Conservation (phyloP, 495 filamentous ascomycete genomes). For the Penicillium flavigenum region DNA sequence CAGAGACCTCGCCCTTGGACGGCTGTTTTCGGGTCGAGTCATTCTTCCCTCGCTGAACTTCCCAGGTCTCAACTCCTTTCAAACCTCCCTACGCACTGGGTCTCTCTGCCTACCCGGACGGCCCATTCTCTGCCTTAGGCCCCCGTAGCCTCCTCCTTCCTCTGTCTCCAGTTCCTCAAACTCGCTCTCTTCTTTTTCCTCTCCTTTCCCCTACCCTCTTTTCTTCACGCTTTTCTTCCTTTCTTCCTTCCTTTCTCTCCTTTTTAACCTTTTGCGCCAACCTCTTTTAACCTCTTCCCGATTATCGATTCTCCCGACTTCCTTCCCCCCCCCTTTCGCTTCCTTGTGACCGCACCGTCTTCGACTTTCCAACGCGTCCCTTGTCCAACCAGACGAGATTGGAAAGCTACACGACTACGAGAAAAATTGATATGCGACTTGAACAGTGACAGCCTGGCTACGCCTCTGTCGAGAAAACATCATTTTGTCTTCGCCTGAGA, state of each 20-base stretch:
- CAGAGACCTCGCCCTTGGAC: not conserved
- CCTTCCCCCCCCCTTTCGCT: constrained; percentile 32
- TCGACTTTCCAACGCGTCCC: constrained; percentile 6
- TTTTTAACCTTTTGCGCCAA: constrained; percentile 24
- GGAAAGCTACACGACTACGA: not conserved
- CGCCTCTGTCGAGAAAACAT: constrained; percentile 23
- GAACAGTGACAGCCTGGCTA: constrained; percentile 30
- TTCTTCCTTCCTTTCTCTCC: constrained; percentile 31
- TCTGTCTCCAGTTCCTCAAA: constrained; percentile 24
- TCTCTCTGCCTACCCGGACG: constrained; percentile 17
- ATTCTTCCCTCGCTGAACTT: constrained; percentile 9
- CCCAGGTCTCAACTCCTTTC: constrained; percentile 18
- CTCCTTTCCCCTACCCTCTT: constrained; percentile 32
- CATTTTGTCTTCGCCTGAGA: constrained; percentile 42
- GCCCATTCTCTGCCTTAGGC: constrained; percentile 33
- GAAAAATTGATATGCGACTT: constrained; percentile 37
- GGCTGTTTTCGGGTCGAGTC: constrained; percentile 20
- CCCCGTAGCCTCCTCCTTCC: constrained; percentile 31
- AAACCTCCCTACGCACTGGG: constrained; percentile 6
- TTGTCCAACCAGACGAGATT: constrained; percentile 6
- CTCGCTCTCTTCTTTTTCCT: constrained; percentile 32
- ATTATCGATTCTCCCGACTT: constrained; percentile 30
- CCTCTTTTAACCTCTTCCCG: constrained; percentile 22
- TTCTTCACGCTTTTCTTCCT: constrained; percentile 32
- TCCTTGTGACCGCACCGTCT: constrained; percentile 18